A percentile compares a stretch with the other conserved stretches of the same genome.
phyloP scores from a whole-genome alignment of 176 grass and related monocot species.

The Zea luxurians region DNA sequence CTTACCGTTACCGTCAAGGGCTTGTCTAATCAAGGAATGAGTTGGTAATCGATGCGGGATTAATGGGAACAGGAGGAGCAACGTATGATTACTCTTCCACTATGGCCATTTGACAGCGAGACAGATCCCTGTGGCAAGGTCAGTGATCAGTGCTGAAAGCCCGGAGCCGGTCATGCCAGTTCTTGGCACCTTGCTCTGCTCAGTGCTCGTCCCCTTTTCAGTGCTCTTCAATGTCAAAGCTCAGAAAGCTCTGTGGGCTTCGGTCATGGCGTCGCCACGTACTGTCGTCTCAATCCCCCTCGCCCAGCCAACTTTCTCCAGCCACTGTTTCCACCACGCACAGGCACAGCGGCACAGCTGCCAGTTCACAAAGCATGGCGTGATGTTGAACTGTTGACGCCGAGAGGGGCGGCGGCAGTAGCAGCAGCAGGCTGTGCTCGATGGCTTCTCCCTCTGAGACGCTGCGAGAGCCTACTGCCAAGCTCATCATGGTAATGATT shows the following conservation, averaged over 20 bases:
- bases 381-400: constrained; percentile 24
- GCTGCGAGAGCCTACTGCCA: constrained; percentile 1
- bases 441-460: constrained; percentile 15
- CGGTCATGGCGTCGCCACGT: constrained; percentile 33
- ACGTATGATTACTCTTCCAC: constrained; percentile 17
- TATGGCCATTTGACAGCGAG: constrained; percentile 12
- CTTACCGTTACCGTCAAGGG: not conserved
- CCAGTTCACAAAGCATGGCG: constrained; percentile 50
- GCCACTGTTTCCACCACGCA: constrained; percentile 20
- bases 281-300: not conserved
- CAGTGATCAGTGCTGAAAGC: constrained; percentile 40
- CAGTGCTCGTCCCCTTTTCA: constrained; percentile 47
- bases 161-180: constrained; percentile 28
- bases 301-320: constrained; percentile 2
- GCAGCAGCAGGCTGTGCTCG: constrained; percentile 4
- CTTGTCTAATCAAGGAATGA: not conserved
- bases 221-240: constrained; percentile 49
- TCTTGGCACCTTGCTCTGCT: constrained; percentile 49
- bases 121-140: constrained; percentile 39
- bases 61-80: not conserved
- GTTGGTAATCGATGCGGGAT: not conserved
- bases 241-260: constrained; percentile 25
- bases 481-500: constrained; percentile 44
- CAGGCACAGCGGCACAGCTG: not conserved
- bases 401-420: too few relatives aligned